phyloP scores from a whole-genome alignment of 192 early-diverging fungal genomes.

The Coemansia sp. region DNA sequence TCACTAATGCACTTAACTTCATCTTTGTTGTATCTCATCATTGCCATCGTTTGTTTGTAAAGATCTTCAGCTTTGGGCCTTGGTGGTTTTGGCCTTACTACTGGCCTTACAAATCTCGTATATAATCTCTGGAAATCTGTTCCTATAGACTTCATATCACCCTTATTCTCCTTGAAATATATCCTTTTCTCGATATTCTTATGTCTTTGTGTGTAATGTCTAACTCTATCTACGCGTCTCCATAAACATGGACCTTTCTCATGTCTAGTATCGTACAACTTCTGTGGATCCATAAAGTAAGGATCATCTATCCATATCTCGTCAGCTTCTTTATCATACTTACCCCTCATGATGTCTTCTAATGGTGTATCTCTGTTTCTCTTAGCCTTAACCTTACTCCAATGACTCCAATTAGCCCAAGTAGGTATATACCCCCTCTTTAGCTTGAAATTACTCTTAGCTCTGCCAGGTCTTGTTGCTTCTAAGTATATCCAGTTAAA shows the following conservation, averaged over 20 bases:
- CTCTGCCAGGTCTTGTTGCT: not conserved
- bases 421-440: not conserved
- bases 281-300: slow-evolving; percentile 21
- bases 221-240: not conserved
- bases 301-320: slow-evolving; percentile 15
- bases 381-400: not conserved
- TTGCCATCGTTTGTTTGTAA: not conserved
- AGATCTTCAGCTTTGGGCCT: not conserved
- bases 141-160: not conserved
- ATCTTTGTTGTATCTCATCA: not conserved
- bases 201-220: not conserved
- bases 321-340: slow-evolving; percentile 9
- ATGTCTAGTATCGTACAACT: slow-evolving; percentile 10
- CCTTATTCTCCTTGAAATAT: slow-evolving; percentile 10
- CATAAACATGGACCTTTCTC: not conserved
- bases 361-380: slow-evolving; percentile 8
- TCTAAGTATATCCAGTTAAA: slow-evolving; percentile 4
- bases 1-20: slow-evolving; percentile 4
- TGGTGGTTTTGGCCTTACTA: not conserved
- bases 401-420: not conserved
- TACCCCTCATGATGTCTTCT: slow-evolving; percentile 5
- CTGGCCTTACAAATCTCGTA: not conserved
- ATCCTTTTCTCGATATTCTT: slow-evolving; percentile 1
- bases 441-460: not conserved
- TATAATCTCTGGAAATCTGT: not conserved